A percentile compares a stretch with the other conserved stretches of the same genome.
Evolutionary conservation across 192 early-diverging fungal species (phyloP).

Genomic region (Coemansia sp.): DNA sequence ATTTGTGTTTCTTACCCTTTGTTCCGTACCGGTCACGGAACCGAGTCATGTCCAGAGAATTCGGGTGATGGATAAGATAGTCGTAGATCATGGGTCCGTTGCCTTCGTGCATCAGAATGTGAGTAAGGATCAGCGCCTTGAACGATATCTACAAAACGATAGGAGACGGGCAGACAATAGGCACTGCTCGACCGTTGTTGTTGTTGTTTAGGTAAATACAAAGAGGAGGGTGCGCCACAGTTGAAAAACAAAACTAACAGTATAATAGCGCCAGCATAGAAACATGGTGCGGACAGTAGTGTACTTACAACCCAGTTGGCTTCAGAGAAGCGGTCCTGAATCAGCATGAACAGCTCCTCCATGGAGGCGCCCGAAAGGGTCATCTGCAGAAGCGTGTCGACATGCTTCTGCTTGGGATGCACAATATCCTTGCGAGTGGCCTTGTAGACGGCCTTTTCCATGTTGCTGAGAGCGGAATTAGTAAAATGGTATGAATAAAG

Average conservation of each 20-base stretch:
- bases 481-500: neutral
- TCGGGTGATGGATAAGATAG: constrained; percentile 37
- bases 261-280: neutral
- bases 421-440: constrained; percentile 54
- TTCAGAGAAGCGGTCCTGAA: constrained; percentile 53
- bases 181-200: neutral
- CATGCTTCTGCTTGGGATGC: constrained; percentile 56
- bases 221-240: neutral
- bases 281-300: neutral
- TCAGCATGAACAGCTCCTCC: constrained; percentile 51
- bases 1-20: constrained; percentile 20
- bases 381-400: constrained; percentile 55
- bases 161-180: constrained; percentile 6
- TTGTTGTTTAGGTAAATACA: neutral
- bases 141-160: constrained; percentile 39
- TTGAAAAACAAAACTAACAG: neutral
- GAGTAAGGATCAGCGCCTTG: constrained; percentile 53
- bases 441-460: constrained; percentile 57
- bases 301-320: constrained; percentile 53
- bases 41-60: constrained; percentile 46
- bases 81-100: constrained; percentile 42
- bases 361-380: constrained; percentile 47
- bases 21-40: constrained; percentile 54
- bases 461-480: constrained; percentile 3
- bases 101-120: constrained; percentile 53